A percentile compares a stretch with the other conserved stretches of the same genome.
These are phyloP conservation scores for Clitopilus hobsonii DNA, from an alignment of 768 basidiomycete species.

Conservation along the genomic window DNA sequence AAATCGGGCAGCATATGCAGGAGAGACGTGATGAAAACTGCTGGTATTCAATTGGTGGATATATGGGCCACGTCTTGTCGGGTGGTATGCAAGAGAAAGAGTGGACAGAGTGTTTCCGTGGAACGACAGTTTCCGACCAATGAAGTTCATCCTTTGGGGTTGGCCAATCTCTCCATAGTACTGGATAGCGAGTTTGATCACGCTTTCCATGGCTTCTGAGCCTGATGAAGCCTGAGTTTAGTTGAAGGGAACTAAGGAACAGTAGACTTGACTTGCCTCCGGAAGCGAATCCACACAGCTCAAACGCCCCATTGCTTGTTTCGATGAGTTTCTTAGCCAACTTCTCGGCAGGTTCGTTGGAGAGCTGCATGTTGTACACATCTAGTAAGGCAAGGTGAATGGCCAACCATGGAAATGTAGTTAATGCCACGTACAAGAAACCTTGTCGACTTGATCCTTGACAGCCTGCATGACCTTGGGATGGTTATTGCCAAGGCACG, in stretches of 20 bases:
- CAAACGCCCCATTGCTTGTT: conserved; percentile 71
- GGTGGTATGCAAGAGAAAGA: conserved; percentile 64
- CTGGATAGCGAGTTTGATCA: conserved; percentile 79
- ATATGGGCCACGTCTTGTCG: conserved; percentile 65
- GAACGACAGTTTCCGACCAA: conserved; percentile 73
- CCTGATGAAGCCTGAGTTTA: conserved; percentile 39
- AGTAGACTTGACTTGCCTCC: conserved; percentile 47
- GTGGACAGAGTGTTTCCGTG: conserved; percentile 82
- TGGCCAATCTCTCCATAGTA: conserved; percentile 72
- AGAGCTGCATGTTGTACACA: conserved; percentile 84
- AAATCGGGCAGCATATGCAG: conserved; percentile 83
- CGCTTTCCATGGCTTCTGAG: conserved; percentile 86
- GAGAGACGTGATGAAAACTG: conserved; percentile 82
- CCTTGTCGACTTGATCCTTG: conserved; percentile 74
- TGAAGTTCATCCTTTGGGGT: conserved; percentile 68
- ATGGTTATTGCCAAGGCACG: conserved; percentile 72
- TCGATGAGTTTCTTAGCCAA: conserved; percentile 64
- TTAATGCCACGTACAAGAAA: conserved; percentile 54
- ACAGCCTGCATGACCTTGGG: conserved; percentile 69
- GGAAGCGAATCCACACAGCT: conserved; percentile 63
- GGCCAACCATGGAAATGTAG: not conserved
- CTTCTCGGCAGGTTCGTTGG: conserved; percentile 76
- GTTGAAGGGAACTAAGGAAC: not conserved
- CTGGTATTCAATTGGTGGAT: conserved; percentile 56
- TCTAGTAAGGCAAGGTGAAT: conserved; percentile 37